A percentile compares a stretch with the other conserved stretches of the same genome.
phyloP scores from a whole-genome alignment of 345 rosid genomes.

The Euclidium syriacum region DNA sequence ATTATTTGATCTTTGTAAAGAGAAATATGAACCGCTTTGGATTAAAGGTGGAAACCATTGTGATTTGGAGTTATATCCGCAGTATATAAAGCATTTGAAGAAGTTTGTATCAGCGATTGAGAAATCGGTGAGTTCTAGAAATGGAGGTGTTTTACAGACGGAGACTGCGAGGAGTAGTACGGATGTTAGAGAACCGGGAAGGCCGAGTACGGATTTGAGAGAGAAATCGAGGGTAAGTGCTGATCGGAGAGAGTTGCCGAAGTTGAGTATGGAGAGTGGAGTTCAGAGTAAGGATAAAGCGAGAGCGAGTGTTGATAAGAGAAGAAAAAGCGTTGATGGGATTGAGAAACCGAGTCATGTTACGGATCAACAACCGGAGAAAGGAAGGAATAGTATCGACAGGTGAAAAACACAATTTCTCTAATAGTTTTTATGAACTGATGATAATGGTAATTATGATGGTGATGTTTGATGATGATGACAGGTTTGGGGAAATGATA shows the following conservation, averaged over 20 bases:
- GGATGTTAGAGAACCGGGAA: constrained; percentile 54
- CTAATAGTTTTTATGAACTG: not conserved
- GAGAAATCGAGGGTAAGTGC: constrained; percentile 58
- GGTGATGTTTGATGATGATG: constrained; percentile 5
- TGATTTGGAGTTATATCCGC: constrained; percentile 76
- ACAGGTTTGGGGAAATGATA: constrained; percentile 82
- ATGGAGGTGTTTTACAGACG: constrained; percentile 22
- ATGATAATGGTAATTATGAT: not conserved
- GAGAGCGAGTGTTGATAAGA: constrained; percentile 45
- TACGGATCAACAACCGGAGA: constrained; percentile 46
- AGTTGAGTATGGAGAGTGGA: constrained; percentile 35
- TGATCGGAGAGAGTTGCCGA: constrained; percentile 60
- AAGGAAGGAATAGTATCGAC: constrained; percentile 70
- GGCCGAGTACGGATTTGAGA: constrained; percentile 41
- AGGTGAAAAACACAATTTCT: constrained; percentile 41
- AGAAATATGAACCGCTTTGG: constrained; percentile 90
- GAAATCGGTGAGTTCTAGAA: constrained; percentile 40
- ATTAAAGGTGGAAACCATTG: constrained; percentile 92
- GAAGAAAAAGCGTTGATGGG: constrained; percentile 42
- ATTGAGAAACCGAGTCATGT: constrained; percentile 40
- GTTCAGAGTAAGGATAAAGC: constrained; percentile 15
- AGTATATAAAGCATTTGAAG: constrained; percentile 79
- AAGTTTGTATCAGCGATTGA: constrained; percentile 78
- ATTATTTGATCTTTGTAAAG: constrained; percentile 77
- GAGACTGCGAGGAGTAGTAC: constrained; percentile 58